These are phyloP conservation scores for Eimeria maxima DNA, from an alignment of 169 alveolate species.

Conservation along the genomic window DNA sequence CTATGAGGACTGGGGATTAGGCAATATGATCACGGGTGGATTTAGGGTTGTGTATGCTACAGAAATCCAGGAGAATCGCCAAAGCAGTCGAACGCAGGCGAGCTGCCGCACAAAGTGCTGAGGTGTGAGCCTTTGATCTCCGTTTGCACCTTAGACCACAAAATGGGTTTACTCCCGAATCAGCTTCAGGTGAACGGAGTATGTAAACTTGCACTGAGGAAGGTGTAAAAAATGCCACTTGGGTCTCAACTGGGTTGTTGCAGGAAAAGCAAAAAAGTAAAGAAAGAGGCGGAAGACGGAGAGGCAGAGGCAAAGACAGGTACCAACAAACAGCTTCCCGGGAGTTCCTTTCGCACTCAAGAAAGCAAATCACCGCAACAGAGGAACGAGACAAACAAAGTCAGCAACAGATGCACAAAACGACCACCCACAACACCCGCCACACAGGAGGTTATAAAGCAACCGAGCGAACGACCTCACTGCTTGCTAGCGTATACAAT, in stretches of 20 bases:
- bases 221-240: neutral
- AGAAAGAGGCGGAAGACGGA: neutral
- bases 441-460: neutral
- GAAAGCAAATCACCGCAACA: neutral
- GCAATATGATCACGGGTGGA: neutral
- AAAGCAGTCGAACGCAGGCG: slow-evolving; percentile 45
- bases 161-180: neutral
- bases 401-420: neutral
- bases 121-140: neutral
- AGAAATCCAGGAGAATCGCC: slow-evolving; percentile 66
- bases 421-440: neutral
- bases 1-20: neutral
- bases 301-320: neutral
- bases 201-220: neutral
- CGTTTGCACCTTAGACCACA: neutral
- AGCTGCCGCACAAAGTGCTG: slow-evolving; percentile 11
- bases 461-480: neutral
- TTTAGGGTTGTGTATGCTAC: neutral
- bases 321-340: neutral
- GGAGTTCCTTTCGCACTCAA: neutral
- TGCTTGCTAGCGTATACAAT: too few relatives aligned
- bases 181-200: neutral
- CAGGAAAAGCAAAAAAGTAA: neutral
- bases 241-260: neutral
- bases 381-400: neutral